These are phyloP conservation scores for Ochetophila trinervis DNA, from an alignment of 306 rosid genomes.

Conservation along the genomic window DNA sequence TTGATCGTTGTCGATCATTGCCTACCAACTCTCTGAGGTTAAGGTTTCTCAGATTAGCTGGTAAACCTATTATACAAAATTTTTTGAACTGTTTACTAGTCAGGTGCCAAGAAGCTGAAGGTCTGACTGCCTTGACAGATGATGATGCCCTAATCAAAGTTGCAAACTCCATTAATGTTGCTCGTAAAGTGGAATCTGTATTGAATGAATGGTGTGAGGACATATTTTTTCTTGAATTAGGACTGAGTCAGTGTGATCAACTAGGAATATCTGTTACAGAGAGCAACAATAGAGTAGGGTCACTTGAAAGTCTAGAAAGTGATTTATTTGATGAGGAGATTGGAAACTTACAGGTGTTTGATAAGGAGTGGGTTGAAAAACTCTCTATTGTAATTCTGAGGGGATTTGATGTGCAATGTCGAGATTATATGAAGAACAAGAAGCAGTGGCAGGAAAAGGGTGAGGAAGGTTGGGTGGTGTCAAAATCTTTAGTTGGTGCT, in stretches of 20 bases:
- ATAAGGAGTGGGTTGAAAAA: conserved; percentile 75
- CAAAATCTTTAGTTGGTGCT: conserved; percentile 63
- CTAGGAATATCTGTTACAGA: conserved; percentile 22
- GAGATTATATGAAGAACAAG: conserved; percentile 75
- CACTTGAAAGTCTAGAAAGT: conserved; percentile 34
- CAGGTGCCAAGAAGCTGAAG: conserved; percentile 99
- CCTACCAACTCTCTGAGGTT: conserved; percentile 57
- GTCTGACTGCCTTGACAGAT: conserved; percentile 79
- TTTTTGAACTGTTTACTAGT: conserved; percentile 53
- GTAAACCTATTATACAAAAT: conserved; percentile 51
- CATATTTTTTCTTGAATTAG: conserved; percentile 75
- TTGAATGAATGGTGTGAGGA: conserved; percentile 88
- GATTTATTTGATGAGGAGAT: conserved; percentile 65
- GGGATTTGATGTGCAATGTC: conserved; percentile 72
- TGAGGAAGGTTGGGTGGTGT: conserved; percentile 79
- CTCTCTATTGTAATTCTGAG: conserved; percentile 68
- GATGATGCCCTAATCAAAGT: conserved; percentile 80
- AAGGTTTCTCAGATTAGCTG: conserved; percentile 72
- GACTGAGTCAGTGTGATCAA: conserved; percentile 35
- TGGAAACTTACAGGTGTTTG: conserved; percentile 60
- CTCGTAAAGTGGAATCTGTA: conserved; percentile 61
- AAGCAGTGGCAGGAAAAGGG: conserved; percentile 82
- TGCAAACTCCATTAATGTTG: conserved; percentile 78
- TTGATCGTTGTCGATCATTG: conserved; percentile 73
- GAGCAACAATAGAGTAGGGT: conserved; percentile 21